These are phyloP conservation scores for Escovopsis sp. DNA, from an alignment of 2,329 filamentous ascomycete species.

Conservation along the genomic window DNA sequence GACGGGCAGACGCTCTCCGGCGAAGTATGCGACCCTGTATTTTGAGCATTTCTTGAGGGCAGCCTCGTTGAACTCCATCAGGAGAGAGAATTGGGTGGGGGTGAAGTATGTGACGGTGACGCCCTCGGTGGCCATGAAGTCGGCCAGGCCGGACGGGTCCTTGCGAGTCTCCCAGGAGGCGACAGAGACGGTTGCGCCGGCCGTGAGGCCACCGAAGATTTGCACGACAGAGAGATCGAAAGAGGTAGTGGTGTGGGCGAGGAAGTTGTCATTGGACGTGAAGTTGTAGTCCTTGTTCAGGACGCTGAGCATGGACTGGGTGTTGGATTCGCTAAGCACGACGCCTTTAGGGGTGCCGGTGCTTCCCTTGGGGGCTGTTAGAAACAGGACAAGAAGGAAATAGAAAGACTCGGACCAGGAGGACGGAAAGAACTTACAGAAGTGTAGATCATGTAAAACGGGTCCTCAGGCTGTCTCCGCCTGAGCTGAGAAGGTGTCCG, in stretches of 20 bases:
- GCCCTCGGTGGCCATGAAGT: conserved; percentile 10
- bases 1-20: conserved; percentile 10
- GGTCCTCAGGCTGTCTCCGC: conserved; percentile 8
- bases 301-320: conserved; percentile 12
- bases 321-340: conserved; percentile 11
- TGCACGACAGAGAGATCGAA: conserved; percentile 13
- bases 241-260: conserved; percentile 11
- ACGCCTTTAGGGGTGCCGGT: conserved; percentile 13
- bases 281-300: conserved; percentile 10
- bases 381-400: too few species aligned
- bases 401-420: too few species aligned
- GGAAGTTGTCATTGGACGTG: conserved; percentile 8
- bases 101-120: conserved; percentile 11
- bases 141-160: conserved; percentile 10
- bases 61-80: conserved; percentile 10
- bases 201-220: conserved; percentile 9
- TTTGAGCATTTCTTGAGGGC: conserved; percentile 8
- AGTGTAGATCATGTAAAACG: conserved; percentile 13
- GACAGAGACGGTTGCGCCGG: conserved; percentile 10
- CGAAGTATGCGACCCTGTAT: conserved; percentile 11
- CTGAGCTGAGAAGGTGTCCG: conserved; percentile 4
- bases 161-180: conserved; percentile 11
- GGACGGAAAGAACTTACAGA: conserved; percentile 8
- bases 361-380: conserved; percentile 7
- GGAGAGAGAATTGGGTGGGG: conserved; percentile 10